These are phyloP conservation scores for Aspergillus caelatus DNA, from an alignment of 2,329 filamentous ascomycete species.

Conservation along the genomic window DNA sequence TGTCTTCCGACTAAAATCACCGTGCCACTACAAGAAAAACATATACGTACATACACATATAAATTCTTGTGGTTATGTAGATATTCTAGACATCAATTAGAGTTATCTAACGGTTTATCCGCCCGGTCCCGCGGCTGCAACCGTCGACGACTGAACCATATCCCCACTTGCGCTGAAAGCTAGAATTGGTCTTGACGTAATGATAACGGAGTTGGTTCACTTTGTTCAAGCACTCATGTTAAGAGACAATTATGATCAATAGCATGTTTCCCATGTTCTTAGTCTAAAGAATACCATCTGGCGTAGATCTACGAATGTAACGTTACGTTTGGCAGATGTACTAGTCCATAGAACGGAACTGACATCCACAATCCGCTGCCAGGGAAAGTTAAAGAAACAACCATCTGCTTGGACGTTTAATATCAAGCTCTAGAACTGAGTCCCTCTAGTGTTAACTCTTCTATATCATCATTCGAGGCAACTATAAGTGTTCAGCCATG, in stretches of 20 bases:
- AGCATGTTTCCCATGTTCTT: background rate
- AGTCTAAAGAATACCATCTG: background rate
- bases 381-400: background rate
- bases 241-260: background rate
- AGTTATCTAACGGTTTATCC: background rate
- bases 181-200: background rate
- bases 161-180: background rate
- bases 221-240: background rate
- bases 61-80: background rate
- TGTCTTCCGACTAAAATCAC: background rate
- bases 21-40: background rate
- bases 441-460: too few species aligned
- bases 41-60: background rate
- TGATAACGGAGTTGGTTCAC: too few species aligned
- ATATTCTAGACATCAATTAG: background rate
- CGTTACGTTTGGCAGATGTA: too few species aligned
- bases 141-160: background rate
- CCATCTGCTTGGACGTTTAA: too few species aligned
- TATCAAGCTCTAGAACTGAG: too few species aligned
- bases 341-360: too few species aligned
- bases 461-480: too few species aligned
- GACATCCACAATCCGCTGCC: background rate
- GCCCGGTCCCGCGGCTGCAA: background rate
- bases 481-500: background rate
- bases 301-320: too few species aligned